A percentile compares a stretch with the other conserved stretches of the same genome.
Evolutionary conservation across 2,329 filamentous ascomycete species (phyloP).

Genomic region (Diaporthe ilicicola): DNA sequence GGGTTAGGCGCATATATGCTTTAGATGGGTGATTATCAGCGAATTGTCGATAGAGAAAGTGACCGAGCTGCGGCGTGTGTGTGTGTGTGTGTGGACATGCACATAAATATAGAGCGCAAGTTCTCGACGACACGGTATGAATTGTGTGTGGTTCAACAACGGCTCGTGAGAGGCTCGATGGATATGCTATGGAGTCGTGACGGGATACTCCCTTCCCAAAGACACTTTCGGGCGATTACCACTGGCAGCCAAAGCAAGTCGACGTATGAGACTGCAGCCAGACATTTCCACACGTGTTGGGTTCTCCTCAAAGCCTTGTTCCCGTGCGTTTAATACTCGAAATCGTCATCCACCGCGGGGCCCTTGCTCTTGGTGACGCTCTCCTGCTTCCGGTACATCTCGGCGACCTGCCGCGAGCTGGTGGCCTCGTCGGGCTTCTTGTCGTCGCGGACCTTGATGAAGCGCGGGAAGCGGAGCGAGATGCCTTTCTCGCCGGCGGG

Average conservation of each 20-base stretch:
- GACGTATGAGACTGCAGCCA: neutral
- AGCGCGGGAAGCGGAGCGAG: conserved; percentile 88
- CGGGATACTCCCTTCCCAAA: no score
- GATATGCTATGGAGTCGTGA: neutral
- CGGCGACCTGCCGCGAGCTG: conserved; percentile 83
- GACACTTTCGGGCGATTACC: neutral
- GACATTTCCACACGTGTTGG: neutral
- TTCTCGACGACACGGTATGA: neutral
- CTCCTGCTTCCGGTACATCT: conserved; percentile 98
- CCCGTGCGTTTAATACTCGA: conserved; percentile 77
- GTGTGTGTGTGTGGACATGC: neutral
- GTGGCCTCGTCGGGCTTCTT: conserved; percentile 96
- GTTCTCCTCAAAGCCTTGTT: no score
- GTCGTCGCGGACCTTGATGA: conserved; percentile 90
- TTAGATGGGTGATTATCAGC: neutral
- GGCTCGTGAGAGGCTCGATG: neutral
- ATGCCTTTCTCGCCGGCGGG: conserved; percentile 78
- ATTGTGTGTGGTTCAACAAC: neutral
- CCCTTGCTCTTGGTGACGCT: conserved; percentile 87
- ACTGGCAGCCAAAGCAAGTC: neutral
- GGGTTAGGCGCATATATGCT: neutral
- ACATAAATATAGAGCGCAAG: neutral
- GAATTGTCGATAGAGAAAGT: neutral
- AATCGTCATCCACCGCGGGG: conserved; percentile 92
- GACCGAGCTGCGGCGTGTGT: neutral